phyloP scores from a whole-genome alignment of 2,329 filamentous ascomycete species.

The Monilinia fructigena region DNA sequence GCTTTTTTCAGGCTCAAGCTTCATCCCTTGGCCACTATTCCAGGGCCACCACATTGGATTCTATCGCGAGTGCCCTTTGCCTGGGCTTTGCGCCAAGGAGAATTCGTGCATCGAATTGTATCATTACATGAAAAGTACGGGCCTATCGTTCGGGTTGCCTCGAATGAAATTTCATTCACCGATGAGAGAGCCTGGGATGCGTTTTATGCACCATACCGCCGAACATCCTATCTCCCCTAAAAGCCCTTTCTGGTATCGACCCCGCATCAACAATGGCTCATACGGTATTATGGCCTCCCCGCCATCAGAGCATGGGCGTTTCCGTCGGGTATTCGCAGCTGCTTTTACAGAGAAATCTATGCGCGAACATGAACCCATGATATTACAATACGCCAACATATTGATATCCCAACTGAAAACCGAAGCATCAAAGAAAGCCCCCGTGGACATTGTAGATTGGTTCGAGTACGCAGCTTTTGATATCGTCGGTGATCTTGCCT shows the following conservation, averaged over 20 bases:
- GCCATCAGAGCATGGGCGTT: neutral
- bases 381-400: neutral
- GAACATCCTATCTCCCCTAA: neutral
- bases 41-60: neutral
- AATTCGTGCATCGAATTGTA: neutral
- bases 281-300: conserved; percentile 9
- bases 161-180: conserved; percentile 42
- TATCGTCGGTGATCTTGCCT: neutral
- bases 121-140: conserved; percentile 39
- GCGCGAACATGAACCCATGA: conserved; percentile 10
- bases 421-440: neutral
- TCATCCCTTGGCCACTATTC: neutral
- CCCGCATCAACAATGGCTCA: neutral
- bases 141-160: conserved; percentile 39
- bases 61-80: neutral
- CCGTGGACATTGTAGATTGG: neutral
- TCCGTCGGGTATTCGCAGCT: neutral
- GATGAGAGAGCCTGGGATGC: conserved; percentile 4
- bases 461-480: conserved; percentile 5
- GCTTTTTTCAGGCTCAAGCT: neutral
- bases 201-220: neutral
- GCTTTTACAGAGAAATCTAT: conserved; percentile 12
- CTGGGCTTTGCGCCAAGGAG: neutral
- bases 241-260: conserved; percentile 13
- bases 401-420: neutral